Percentiles rank a stretch among this genome's conserved stretches.
Conservation (phyloP, 169 alveolate genomes). For the Plasmodium knowlesi region DNA sequence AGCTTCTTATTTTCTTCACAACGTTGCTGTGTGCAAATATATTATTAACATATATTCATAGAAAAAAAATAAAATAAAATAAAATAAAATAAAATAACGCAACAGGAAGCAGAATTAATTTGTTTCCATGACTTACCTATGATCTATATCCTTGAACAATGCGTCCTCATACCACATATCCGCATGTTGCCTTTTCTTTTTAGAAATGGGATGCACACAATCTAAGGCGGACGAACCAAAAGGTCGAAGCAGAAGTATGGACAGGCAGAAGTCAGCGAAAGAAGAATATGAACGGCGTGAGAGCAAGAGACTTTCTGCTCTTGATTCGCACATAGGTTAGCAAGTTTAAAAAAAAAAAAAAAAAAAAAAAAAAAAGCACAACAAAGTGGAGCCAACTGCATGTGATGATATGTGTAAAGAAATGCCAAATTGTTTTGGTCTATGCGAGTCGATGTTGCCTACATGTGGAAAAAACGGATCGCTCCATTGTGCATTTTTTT, state of each 20-base stretch:
- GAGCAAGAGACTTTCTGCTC: neutral
- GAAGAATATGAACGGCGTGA: neutral
- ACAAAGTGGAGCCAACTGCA: neutral
- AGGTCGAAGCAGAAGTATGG: neutral
- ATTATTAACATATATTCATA: neutral
- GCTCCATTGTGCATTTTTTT: neutral
- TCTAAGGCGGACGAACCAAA: constrained; percentile 37
- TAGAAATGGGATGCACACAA: constrained; percentile 61
- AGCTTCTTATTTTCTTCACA: neutral
- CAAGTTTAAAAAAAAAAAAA: too few species aligned
- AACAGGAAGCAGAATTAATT: neutral
- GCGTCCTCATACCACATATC: neutral
- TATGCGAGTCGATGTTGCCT: neutral
- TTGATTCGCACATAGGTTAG: neutral
- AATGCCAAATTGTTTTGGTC: neutral
- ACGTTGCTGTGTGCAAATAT: neutral
- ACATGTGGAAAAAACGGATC: neutral
- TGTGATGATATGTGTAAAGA: neutral
- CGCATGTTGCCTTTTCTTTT: neutral
- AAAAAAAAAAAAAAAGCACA: neutral
- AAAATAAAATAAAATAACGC: neutral
- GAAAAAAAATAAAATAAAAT: too few species aligned
- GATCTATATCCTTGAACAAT: neutral
- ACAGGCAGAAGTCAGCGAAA: neutral
- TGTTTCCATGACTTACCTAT: neutral